Percentiles rank a stretch among this genome's conserved stretches.
These are phyloP conservation scores for Fusarium devonianum DNA, from an alignment of 2,329 filamentous ascomycete species.

Conservation along the genomic window DNA sequence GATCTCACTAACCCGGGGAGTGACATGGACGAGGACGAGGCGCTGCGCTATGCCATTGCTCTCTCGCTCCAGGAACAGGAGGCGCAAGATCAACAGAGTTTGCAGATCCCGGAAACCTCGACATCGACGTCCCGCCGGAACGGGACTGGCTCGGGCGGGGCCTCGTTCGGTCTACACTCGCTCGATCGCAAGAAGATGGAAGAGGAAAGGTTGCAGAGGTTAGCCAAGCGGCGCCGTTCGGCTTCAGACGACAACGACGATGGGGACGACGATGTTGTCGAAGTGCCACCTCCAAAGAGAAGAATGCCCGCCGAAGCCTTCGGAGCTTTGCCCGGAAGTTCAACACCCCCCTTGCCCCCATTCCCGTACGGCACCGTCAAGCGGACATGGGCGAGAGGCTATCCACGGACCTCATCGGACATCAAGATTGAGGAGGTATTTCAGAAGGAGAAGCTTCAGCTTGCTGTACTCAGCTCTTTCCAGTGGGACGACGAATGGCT, in stretches of 20 bases:
- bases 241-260: slow-evolving; percentile 32
- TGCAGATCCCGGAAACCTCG: slow-evolving; percentile 26
- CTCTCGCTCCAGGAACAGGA: slow-evolving; percentile 56
- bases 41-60: slow-evolving; percentile 66
- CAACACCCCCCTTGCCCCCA: slow-evolving; percentile 42
- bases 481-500: slow-evolving; percentile 87
- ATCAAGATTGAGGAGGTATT: slow-evolving; percentile 90
- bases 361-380: slow-evolving; percentile 73
- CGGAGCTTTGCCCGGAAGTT: slow-evolving; percentile 8
- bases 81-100: slow-evolving; percentile 24
- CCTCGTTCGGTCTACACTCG: slow-evolving; percentile 53
- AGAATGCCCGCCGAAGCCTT: slow-evolving; percentile 20
- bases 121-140: slow-evolving; percentile 26
- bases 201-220: slow-evolving; percentile 76
- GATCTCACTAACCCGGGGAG: slow-evolving; percentile 40
- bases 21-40: slow-evolving; percentile 62
- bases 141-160: slow-evolving; percentile 26
- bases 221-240: slow-evolving; percentile 60
- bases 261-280: slow-evolving; percentile 40
- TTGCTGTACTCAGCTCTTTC: slow-evolving; percentile 86
- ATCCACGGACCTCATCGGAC: slow-evolving; percentile 68
- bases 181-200: slow-evolving; percentile 87
- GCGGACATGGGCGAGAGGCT: slow-evolving; percentile 78
- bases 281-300: slow-evolving; percentile 42
- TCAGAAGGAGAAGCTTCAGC: slow-evolving; percentile 72